Base-by-base conservation (phyloP, 352 stramenopile species). In the Globisporangium heterothallicum region DNA sequence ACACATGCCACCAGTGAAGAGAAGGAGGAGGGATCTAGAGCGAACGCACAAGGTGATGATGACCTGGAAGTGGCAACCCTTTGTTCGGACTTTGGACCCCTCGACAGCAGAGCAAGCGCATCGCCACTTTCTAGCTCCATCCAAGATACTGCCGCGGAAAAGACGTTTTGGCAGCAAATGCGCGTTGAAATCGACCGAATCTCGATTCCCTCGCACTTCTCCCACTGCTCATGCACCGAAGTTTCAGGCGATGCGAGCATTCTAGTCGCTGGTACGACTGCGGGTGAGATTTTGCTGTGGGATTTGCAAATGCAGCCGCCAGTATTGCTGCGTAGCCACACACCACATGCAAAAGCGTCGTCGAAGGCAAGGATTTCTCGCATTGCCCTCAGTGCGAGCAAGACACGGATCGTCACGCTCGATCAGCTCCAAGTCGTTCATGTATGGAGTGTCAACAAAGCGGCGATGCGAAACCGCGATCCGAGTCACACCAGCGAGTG, bases 101-200 rank as follows among this genome's bases (percentile, higher is more conserved):
- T n/a, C n/a, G n/a, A n/a, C n/a, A 27, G 22, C n/a, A 38, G 32
- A 24, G 19, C 41, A 46, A 46, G 41, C 19, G n/a, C n/a, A n/a
- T n/a, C n/a, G n/a, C n/a, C n/a, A n/a, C n/a, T n/a, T n/a, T 19
- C 41, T n/a, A 34, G 16, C 40, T 10, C 7, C 40, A 43, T 43
- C 8, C 26, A 30, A 36, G 18, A 56, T 18, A 9, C 27, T 26
- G 14, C 36, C 9, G 34, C 22, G 7, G 53, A 46, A 29, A 42
- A 64, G n/a, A 53, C 53, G n/a, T 73, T 74, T 53, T 74, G 68
- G 65, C 41, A 69, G 42, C 58, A 60, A 4, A 56, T 69, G 57
- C 46, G 38, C 22, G 41, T 67, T 34, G 64, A 61, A 49, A 51
- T 56, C 27, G 35, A 70, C 13, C 21, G 34, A n/a, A 55, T 66